A percentile compares a stretch with the other conserved stretches of the same genome.
These are phyloP conservation scores for Hymenoscyphus occultus DNA, from an alignment of 2,329 filamentous ascomycete genomes.

Conservation along the genomic window DNA sequence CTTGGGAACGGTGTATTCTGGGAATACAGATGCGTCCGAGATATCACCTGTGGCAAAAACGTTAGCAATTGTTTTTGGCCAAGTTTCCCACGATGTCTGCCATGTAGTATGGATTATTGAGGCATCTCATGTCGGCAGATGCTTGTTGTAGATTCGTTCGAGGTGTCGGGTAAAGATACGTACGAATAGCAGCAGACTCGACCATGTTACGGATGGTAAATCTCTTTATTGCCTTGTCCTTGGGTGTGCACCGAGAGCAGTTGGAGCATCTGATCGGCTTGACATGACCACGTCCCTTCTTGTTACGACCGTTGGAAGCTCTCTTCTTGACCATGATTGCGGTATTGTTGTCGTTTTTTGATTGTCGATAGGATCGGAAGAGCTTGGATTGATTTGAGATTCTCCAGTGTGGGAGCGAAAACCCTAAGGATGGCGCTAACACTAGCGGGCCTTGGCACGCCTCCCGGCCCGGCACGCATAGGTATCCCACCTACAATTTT, in stretches of 20 bases:
- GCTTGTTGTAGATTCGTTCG: background rate
- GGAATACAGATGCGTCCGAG: slow-evolving; percentile 98
- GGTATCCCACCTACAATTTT: slow-evolving; percentile 7
- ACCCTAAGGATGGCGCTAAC: background rate
- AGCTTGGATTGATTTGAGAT: too few relatives aligned
- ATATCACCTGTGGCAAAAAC: slow-evolving; percentile 77
- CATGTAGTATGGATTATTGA: background rate
- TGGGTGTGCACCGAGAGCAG: slow-evolving; percentile 68
- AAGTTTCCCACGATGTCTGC: background rate
- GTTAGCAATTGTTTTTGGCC: slow-evolving; percentile 7
- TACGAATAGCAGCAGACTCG: slow-evolving; percentile 99
- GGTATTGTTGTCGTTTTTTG: background rate
- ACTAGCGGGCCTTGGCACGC: background rate
- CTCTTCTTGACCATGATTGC: slow-evolving; percentile 68
- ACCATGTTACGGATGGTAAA: slow-evolving; percentile 99
- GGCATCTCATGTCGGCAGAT: background rate
- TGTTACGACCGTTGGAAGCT: slow-evolving; percentile 88
- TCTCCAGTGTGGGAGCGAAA: too few relatives aligned
- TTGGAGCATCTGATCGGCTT: slow-evolving; percentile 96
- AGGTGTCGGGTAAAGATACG: slow-evolving; percentile 44
- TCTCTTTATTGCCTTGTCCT: slow-evolving; percentile 99
- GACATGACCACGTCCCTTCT: slow-evolving; percentile 99
- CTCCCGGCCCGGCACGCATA: background rate
- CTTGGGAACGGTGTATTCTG: slow-evolving; percentile 99
- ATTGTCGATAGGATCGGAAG: too few relatives aligned